phyloP scores from a whole-genome alignment of 306 rosid genomes.

The Dalbergia cochinchinensis region DNA sequence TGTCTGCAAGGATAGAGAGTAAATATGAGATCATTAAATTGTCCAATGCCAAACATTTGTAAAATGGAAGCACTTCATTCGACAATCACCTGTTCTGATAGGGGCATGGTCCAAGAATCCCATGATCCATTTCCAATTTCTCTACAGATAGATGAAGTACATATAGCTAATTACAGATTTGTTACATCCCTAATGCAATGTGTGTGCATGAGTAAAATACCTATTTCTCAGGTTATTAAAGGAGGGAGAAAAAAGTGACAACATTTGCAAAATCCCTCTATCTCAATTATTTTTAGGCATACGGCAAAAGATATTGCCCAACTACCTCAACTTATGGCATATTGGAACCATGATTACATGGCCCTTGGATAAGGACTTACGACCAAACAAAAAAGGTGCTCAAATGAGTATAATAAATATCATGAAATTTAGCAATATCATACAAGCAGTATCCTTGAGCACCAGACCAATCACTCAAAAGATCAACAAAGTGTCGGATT shows the following conservation, averaged over 20 bases:
- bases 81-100: slow-evolving; percentile 67
- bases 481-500: slow-evolving; percentile 49
- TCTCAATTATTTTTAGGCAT: slow-evolving; percentile 22
- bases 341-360: slow-evolving; percentile 5
- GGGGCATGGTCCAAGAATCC: slow-evolving; percentile 82
- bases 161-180: slow-evolving; percentile 29
- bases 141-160: slow-evolving; percentile 54
- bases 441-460: slow-evolving; percentile 79
- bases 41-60: slow-evolving; percentile 34
- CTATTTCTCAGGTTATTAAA: slow-evolving; percentile 7
- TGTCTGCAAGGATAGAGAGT: slow-evolving; percentile 62
- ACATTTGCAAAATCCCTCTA: slow-evolving; percentile 12
- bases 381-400: slow-evolving; percentile 26
- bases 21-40: slow-evolving; percentile 40
- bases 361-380: slow-evolving; percentile 15
- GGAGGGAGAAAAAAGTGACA: slow-evolving; percentile 1
- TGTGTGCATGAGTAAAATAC: background rate
- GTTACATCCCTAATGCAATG: background rate
- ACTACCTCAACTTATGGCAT: slow-evolving; percentile 3
- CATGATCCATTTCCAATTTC: slow-evolving; percentile 78
- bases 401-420: slow-evolving; percentile 15
- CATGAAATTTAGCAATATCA: slow-evolving; percentile 44
- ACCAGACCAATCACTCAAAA: slow-evolving; percentile 68
- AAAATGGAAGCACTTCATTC: slow-evolving; percentile 26
- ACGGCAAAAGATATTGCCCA: slow-evolving; percentile 25